These are phyloP conservation scores for Dryadomyces quercus-mongolicae DNA, from an alignment of 2,329 filamentous ascomycete species.

Conservation along the genomic window DNA sequence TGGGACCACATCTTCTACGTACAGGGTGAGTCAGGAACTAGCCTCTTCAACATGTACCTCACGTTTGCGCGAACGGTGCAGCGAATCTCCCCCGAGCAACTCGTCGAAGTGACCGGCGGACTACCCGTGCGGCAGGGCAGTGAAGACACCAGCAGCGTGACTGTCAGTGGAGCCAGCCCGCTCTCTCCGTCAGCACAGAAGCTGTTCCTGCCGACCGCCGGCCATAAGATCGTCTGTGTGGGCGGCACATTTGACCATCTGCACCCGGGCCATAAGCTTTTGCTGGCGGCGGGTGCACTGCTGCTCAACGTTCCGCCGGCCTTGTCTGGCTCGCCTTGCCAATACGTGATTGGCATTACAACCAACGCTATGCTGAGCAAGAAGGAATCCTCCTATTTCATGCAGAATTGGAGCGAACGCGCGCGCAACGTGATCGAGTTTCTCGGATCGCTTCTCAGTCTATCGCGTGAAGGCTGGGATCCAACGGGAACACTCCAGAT, in stretches of 20 bases:
- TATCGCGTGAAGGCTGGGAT: constrained; percentile 30
- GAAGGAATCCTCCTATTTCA: constrained; percentile 73
- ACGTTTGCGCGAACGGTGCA: constrained; percentile 33
- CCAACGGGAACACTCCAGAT: constrained; percentile 25
- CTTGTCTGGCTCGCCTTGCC: constrained; percentile 29
- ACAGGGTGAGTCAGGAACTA: constrained; percentile 51
- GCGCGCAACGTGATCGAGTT: constrained; percentile 61
- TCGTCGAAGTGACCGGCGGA: constrained; percentile 40
- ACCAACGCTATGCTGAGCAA: constrained; percentile 75
- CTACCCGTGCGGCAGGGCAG: constrained; percentile 25
- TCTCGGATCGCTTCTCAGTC: constrained; percentile 48
- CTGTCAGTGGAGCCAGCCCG: too few species aligned
- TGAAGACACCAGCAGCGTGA: too few species aligned
- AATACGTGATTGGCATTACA: constrained; percentile 75
- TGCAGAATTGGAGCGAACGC: constrained; percentile 71
- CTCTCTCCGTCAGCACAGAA: background rate
- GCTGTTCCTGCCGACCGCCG: constrained; percentile 1
- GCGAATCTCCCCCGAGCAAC: constrained; percentile 34
- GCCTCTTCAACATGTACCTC: constrained; percentile 38
- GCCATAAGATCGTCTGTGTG: constrained; percentile 55
- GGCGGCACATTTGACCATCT: constrained; percentile 96
- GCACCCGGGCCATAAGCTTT: constrained; percentile 89
- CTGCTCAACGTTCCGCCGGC: constrained; percentile 43
- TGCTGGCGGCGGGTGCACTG: constrained; percentile 77
- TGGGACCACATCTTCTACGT: constrained; percentile 58